These are phyloP conservation scores for Platismatia glauca DNA, from an alignment of 495 filamentous ascomycete species.

Conservation along the genomic window DNA sequence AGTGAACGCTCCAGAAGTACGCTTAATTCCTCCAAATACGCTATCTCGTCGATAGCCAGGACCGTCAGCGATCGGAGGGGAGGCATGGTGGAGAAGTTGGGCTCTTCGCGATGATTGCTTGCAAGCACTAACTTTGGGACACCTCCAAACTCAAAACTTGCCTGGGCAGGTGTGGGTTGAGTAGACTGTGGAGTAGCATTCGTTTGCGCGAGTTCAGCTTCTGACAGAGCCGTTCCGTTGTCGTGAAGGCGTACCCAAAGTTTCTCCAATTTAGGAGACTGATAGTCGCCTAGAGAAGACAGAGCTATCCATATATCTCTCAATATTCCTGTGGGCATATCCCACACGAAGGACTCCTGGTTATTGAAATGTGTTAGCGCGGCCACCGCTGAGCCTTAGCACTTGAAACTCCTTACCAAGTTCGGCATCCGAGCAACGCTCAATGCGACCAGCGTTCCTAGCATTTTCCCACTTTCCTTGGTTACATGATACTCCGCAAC, in stretches of 20 bases:
- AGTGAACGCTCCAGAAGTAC: slow-evolving; percentile 68
- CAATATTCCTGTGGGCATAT: slow-evolving; percentile 88
- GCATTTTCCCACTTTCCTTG: slow-evolving; percentile 88
- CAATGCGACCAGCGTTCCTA: slow-evolving; percentile 82
- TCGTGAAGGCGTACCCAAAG: slow-evolving; percentile 91
- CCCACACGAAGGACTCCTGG: slow-evolving; percentile 79
- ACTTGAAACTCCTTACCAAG: slow-evolving; percentile 30
- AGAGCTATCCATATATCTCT: slow-evolving; percentile 83
- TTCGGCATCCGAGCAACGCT: slow-evolving; percentile 80
- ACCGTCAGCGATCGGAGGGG: slow-evolving; percentile 73
- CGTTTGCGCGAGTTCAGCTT: slow-evolving; percentile 17
- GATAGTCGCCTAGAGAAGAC: slow-evolving; percentile 57
- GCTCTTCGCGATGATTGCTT: slow-evolving; percentile 61
- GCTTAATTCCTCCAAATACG: slow-evolving; percentile 84
- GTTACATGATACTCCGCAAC: slow-evolving; percentile 80
- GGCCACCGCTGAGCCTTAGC: not conserved
- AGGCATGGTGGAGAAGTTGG: slow-evolving; percentile 77
- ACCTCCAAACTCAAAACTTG: slow-evolving; percentile 15
- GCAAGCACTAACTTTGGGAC: slow-evolving; percentile 25
- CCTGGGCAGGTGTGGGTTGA: slow-evolving; percentile 15
- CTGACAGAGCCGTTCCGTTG: slow-evolving; percentile 36
- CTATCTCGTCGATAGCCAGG: slow-evolving; percentile 79
- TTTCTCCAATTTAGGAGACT: slow-evolving; percentile 60
- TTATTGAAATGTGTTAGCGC: not conserved
- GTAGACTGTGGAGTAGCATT: slow-evolving; percentile 22